Percentiles rank a stretch among this genome's conserved stretches.
Conservation (phyloP, 192 early-diverging fungal species). For the Glomus cerebriforme region DNA sequence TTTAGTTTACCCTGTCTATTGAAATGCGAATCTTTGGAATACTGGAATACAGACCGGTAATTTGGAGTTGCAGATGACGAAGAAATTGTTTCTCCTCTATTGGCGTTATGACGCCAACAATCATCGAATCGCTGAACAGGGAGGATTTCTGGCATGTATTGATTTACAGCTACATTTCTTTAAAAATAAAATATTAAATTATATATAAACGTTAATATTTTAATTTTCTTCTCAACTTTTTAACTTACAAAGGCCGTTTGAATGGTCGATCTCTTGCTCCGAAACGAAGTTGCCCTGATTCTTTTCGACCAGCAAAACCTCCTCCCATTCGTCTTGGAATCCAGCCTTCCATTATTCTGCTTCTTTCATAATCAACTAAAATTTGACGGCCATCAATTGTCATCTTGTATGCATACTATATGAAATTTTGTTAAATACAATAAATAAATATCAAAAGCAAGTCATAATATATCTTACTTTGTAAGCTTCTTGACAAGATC, state of each 20-base stretch:
- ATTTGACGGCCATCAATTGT: slow-evolving; percentile 39
- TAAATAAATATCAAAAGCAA: background rate
- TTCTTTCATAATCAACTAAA: slow-evolving; percentile 45
- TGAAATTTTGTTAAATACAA: background rate
- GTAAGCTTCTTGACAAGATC: slow-evolving; percentile 39
- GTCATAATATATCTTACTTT: background rate
- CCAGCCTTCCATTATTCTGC: slow-evolving; percentile 43
- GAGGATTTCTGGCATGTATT: slow-evolving; percentile 27
- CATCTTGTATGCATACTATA: slow-evolving; percentile 28
- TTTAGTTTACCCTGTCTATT: background rate
- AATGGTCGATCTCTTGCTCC: slow-evolving; percentile 46
- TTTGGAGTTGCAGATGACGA: background rate
- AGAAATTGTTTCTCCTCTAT: background rate
- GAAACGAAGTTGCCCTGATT: slow-evolving; percentile 47
- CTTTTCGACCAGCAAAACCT: slow-evolving; percentile 47
- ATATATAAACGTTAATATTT: background rate
- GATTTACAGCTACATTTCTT: slow-evolving; percentile 27
- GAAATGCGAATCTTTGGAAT: background rate
- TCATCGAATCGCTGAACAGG: slow-evolving; percentile 28
- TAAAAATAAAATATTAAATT: background rate
- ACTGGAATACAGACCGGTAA: background rate
- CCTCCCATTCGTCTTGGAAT: slow-evolving; percentile 46
- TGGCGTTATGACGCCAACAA: slow-evolving; percentile 23
- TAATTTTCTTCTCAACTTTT: background rate
- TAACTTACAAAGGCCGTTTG: slow-evolving; percentile 31